Base-by-base conservation (phyloP, 208 protist species). In the Herpetomonas muscarum region DNA sequence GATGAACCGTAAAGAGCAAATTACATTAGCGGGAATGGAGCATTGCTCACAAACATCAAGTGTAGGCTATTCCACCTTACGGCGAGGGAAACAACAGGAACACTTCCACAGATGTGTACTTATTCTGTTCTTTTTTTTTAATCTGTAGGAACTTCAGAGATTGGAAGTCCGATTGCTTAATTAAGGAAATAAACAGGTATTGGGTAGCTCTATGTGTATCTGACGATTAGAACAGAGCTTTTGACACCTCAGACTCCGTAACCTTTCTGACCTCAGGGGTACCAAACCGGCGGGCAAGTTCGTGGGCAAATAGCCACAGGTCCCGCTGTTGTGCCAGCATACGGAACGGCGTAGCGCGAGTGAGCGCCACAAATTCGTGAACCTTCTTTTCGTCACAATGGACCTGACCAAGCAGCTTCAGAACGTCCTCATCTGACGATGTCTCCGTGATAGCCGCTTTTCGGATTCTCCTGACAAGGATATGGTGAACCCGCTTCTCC, bases 321-420 rank as follows among this genome's bases (percentile, higher is more conserved):
- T 41, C 45, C 3, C 74, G 64, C 59, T 81, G 72, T 3, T 70
- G 61, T 6, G 63, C 55, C 7, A 67, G n/a, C 21, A 74, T 24
- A 3, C 59, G 49, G 21, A 86, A 57, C 29, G 79, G 76, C 0
- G 79, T 76, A 10, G 42, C 22, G 34, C 64, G 32, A 24, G 87
- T 25, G 10, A 80, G 25, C 24, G 48, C 21, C 7, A 84, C 28
- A 51, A 86, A 65, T 1, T 55, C 21, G 17, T 63, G 63, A 29
- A 87, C 68, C 65, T 87, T 87, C 19, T 39, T 65, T 13, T 64
- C 65, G 44, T 82, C 69, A 48, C 73, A 87, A 55, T 74, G 67
- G 1, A 75, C 62, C 28, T 84, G 78, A 13, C 85, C 85, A 0
- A 92, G 65, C 1, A 81, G 24, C 39, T 67, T 67, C 49, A 91